Evolutionary conservation across 345 rosid genomes (phyloP).

Genomic region (Trapa incisa): DNA sequence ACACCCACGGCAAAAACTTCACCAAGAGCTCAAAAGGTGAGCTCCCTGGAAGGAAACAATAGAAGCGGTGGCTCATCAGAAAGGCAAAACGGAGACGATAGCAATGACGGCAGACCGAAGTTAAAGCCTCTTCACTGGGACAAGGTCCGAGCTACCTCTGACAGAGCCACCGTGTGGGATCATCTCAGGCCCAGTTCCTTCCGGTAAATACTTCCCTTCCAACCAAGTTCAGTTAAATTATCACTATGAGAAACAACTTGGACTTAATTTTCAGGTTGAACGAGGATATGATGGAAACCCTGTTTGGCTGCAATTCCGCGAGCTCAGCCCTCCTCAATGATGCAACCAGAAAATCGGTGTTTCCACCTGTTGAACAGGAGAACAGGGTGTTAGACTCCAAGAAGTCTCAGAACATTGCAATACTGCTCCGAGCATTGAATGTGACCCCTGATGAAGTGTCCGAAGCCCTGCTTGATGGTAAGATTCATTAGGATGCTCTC

Average conservation of each 20-base stretch:
- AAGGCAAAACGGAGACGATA: slow-evolving; percentile 50
- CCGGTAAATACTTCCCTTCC: slow-evolving; percentile 46
- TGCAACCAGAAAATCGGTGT: slow-evolving; percentile 9
- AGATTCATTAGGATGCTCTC: slow-evolving; percentile 5
- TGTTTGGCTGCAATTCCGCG: slow-evolving; percentile 72
- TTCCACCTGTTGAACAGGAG: slow-evolving; percentile 57
- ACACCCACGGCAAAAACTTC: slow-evolving; percentile 32
- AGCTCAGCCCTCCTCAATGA: slow-evolving; percentile 14
- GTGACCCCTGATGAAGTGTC: slow-evolving; percentile 90
- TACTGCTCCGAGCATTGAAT: slow-evolving; percentile 78
- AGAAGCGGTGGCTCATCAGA: slow-evolving; percentile 29
- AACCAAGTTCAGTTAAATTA: not conserved
- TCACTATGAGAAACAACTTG: not conserved
- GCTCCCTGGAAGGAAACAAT: slow-evolving; percentile 18
- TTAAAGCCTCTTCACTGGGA: slow-evolving; percentile 96
- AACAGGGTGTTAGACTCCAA: slow-evolving; percentile 93
- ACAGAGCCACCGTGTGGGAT: slow-evolving; percentile 98
- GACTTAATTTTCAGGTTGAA: slow-evolving; percentile 41
- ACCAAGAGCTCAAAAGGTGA: not conserved
- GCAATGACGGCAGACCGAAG: slow-evolving; percentile 63
- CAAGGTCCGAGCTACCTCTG: slow-evolving; percentile 96
- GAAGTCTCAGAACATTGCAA: slow-evolving; percentile 96
- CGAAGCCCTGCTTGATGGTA: slow-evolving; percentile 95
- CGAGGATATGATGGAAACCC: slow-evolving; percentile 94
- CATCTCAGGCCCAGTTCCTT: slow-evolving; percentile 90